Percentiles rank a stretch among this genome's conserved stretches.
Conservation (phyloP, 345 rosid species). For the Brassica juncea region DNA sequence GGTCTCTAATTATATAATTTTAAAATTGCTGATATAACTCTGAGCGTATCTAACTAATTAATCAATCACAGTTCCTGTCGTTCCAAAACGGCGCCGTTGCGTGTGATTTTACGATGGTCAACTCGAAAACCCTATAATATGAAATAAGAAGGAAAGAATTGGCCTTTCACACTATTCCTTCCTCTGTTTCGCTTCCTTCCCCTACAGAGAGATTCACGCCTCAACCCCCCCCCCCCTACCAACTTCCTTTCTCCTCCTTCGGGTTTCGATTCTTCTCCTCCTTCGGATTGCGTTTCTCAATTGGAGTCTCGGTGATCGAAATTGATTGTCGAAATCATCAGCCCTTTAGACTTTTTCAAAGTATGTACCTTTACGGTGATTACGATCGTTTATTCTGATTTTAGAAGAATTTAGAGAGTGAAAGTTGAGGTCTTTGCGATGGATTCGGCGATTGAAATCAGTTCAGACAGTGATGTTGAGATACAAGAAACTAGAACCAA, state of each 20-base stretch:
- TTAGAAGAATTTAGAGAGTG: slow-evolving; percentile 21
- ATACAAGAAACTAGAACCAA: slow-evolving; percentile 43
- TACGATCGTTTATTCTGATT: background rate
- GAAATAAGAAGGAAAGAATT: background rate
- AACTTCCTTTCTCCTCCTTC: background rate
- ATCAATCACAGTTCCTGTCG: background rate
- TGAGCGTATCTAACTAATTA: background rate
- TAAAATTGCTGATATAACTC: background rate
- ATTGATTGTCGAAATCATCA: slow-evolving; percentile 7
- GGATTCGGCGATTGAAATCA: slow-evolving; percentile 67
- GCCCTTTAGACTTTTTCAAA: background rate
- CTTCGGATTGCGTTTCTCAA: too few relatives aligned
- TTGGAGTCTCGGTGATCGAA: too few relatives aligned
- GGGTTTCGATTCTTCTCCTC: background rate
- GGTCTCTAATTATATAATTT: background rate
- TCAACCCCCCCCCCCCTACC: background rate
- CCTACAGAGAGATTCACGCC: slow-evolving; percentile 9
- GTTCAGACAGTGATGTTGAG: slow-evolving; percentile 80
- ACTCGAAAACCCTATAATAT: slow-evolving; percentile 21
- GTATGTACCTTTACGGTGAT: slow-evolving; percentile 3
- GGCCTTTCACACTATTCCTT: slow-evolving; percentile 24
- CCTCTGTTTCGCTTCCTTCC: slow-evolving; percentile 6
- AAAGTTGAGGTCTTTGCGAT: slow-evolving; percentile 8
- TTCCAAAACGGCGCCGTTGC: slow-evolving; percentile 26
- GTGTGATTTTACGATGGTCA: slow-evolving; percentile 6